Percentiles rank a stretch among this genome's conserved stretches.
These are phyloP conservation scores for Talaromyces rugulosus DNA, from an alignment of 2,329 filamentous ascomycete species.

Conservation along the genomic window DNA sequence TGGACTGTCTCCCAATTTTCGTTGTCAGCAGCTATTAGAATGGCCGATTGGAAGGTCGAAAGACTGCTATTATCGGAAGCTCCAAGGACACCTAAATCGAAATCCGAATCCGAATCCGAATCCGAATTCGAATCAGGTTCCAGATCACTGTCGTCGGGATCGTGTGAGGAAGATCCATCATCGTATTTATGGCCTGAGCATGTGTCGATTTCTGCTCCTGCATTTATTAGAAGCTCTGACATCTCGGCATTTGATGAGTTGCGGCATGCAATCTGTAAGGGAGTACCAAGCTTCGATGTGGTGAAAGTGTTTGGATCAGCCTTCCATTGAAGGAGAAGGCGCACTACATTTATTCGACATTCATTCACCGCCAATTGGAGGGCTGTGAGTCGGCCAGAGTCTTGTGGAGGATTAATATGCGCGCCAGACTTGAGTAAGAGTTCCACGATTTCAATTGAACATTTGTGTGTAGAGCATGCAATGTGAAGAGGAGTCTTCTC, in stretches of 20 bases:
- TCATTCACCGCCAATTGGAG: slow-evolving; percentile 14
- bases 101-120: neutral
- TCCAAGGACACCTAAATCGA: neutral
- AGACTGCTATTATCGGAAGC: neutral
- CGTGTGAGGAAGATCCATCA: neutral
- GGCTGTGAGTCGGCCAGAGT: slow-evolving; percentile 10
- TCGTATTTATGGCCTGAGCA: slow-evolving; percentile 6
- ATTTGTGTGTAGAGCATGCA: neutral
- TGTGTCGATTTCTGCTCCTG: slow-evolving; percentile 15
- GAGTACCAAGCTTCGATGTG: slow-evolving; percentile 6
- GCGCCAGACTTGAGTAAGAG: slow-evolving; percentile 16
- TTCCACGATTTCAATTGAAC: neutral
- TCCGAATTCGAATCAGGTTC: neutral
- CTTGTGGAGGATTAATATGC: slow-evolving; percentile 14
- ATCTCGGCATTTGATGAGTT: slow-evolving; percentile 4
- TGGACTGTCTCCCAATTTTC: slow-evolving; percentile 18
- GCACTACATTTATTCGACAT: neutral
- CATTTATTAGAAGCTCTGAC: slow-evolving; percentile 14
- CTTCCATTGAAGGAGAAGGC: slow-evolving; percentile 11
- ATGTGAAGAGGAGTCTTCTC: neutral
- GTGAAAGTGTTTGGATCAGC: slow-evolving; percentile 11
- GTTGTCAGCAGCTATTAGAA: slow-evolving; percentile 18
- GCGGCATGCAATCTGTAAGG: slow-evolving; percentile 10
- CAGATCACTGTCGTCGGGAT: neutral
- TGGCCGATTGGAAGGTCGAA: slow-evolving; percentile 12